A percentile compares a stretch with the other conserved stretches of the same genome.
Conservation (phyloP, 441 rosid species). For the Viola pubescens region DNA sequence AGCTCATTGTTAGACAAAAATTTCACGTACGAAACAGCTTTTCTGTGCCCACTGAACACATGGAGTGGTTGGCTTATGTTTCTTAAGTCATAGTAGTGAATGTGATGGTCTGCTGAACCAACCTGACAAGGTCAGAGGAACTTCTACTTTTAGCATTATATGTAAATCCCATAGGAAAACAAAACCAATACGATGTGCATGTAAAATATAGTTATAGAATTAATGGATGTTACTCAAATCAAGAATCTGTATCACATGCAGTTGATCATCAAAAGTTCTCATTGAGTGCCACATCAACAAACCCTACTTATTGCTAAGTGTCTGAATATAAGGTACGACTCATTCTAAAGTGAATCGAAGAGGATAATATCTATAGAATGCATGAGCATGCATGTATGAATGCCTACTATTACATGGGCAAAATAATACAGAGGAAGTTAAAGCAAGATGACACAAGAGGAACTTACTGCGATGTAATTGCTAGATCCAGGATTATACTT, state of each 20-base stretch:
- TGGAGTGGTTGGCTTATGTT: constrained; percentile 82
- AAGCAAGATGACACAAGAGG: constrained; percentile 1
- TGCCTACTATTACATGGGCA: neutral
- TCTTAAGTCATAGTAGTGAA: constrained; percentile 88
- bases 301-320: neutral
- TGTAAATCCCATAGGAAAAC: neutral
- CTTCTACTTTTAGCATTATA: neutral
- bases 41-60: constrained; percentile 88
- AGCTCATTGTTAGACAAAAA: constrained; percentile 91
- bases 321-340: no score
- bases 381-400: neutral
- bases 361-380: neutral
- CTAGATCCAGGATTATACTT: constrained; percentile 98
- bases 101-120: constrained; percentile 96
- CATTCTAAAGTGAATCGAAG: no score
- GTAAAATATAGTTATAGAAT: no score
- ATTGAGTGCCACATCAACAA: neutral
- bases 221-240: neutral
- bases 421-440: neutral
- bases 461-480: constrained; percentile 82
- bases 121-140: constrained; percentile 41
- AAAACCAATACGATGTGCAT: neutral
- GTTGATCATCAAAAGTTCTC: neutral
- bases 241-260: neutral
- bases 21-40: constrained; percentile 95